These are phyloP conservation scores for Solanum lignicaule DNA, from an alignment of 257 asterid genomes.

Conservation along the genomic window DNA sequence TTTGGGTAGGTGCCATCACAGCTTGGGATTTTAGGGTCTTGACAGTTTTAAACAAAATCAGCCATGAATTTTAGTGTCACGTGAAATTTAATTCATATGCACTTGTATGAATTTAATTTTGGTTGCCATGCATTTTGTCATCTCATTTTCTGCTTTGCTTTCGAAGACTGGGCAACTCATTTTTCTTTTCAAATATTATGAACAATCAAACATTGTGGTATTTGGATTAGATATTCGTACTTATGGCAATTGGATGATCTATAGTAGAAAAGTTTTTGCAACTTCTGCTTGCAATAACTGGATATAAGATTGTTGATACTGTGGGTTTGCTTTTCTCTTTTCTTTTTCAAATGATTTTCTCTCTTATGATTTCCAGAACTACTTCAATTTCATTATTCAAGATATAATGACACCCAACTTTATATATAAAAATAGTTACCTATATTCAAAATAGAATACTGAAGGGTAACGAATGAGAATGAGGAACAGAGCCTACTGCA, in stretches of 20 bases:
- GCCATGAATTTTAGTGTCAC: neutral
- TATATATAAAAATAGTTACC: neutral
- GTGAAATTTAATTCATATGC: neutral
- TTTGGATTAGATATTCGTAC: neutral
- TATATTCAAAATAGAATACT: neutral
- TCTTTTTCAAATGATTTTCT: neutral
- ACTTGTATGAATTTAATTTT: neutral
- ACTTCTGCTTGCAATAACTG: neutral
- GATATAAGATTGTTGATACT: neutral
- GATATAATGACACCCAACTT: neutral
- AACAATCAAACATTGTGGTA: neutral
- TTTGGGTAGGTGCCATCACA: neutral
- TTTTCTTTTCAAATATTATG: neutral
- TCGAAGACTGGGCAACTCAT: neutral
- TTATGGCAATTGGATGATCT: neutral
- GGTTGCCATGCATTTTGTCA: neutral
- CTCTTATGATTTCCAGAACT: neutral
- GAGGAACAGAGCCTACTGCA: neutral
- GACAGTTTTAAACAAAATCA: neutral
- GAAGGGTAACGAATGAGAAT: neutral
- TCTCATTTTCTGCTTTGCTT: neutral
- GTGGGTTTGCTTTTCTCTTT: neutral
- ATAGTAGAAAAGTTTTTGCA: neutral
- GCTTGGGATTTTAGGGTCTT: neutral
- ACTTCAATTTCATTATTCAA: neutral